A percentile compares a stretch with the other conserved stretches of the same genome.
These are phyloP conservation scores for Blastomyces parvus DNA, from an alignment of 2,329 filamentous ascomycete genomes.

Conservation along the genomic window DNA sequence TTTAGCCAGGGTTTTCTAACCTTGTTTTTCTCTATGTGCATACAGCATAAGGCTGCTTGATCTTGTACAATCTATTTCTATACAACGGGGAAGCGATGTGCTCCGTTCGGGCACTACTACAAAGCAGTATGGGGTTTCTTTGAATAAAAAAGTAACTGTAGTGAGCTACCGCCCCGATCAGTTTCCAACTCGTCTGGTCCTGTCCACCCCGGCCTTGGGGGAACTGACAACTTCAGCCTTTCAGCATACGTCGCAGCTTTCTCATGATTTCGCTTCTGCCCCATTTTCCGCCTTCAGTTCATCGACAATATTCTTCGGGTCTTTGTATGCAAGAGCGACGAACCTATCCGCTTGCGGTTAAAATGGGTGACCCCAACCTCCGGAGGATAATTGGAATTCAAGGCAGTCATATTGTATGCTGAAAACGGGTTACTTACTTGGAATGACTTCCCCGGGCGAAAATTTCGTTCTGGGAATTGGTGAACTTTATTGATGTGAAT, in stretches of 20 bases:
- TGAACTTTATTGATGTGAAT: constrained; percentile 54
- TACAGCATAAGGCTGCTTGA: neutral
- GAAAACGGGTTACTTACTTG: constrained; percentile 39
- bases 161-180: neutral
- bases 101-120: neutral
- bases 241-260: neutral
- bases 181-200: neutral
- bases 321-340: constrained; percentile 52
- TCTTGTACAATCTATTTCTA: neutral
- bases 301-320: constrained; percentile 48
- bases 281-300: constrained; percentile 5
- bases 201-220: neutral
- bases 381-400: neutral
- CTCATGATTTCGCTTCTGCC: neutral
- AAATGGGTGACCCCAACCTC: neutral
- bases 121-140: neutral
- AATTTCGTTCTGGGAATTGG: constrained; percentile 49
- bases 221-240: neutral
- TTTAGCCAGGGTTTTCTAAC: neutral
- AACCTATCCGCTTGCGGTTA: constrained; percentile 34
- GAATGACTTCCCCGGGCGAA: constrained; percentile 59
- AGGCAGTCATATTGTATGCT: neutral
- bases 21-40: neutral
- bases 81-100: neutral
- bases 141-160: neutral